Conservation (phyloP, 768 basidiomycete species). For the Solioccasus polychromus region DNA sequence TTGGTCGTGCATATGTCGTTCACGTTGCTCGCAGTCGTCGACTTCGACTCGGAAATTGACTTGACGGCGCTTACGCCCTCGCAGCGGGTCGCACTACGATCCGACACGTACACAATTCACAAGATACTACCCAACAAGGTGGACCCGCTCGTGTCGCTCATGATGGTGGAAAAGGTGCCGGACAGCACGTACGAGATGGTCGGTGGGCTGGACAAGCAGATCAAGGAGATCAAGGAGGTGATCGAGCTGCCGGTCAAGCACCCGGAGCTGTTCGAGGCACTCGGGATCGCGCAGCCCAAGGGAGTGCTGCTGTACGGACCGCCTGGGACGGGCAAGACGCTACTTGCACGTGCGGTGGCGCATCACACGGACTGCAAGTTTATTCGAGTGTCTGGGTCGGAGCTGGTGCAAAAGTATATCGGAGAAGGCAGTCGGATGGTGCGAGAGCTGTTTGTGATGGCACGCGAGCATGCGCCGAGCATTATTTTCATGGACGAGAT, state of each 20-base stretch:
- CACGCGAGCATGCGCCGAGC: constrained; percentile 92
- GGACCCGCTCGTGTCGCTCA: constrained; percentile 95
- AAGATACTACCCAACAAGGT: constrained; percentile 97
- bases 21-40: constrained; percentile 63
- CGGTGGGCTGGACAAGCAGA: constrained; percentile 95
- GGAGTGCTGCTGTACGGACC: constrained; percentile 95
- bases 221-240: constrained; percentile 99
- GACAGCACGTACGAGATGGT: constrained; percentile 99
- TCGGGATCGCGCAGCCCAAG: constrained; percentile 96
- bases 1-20: not conserved
- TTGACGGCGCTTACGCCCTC: constrained; percentile 75
- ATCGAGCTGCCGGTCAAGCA: constrained; percentile 98
- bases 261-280: constrained; percentile 92
- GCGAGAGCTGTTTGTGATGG: constrained; percentile 97
- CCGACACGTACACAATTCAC: constrained; percentile 95
- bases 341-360: constrained; percentile 92
- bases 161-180: constrained; percentile 99
- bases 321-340: constrained; percentile 94
- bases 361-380: constrained; percentile 98
- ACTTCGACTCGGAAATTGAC: constrained; percentile 86
- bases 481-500: constrained; percentile 99
- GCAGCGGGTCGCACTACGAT: constrained; percentile 91
- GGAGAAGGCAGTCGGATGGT: constrained; percentile 98
- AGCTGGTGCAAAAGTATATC: constrained; percentile 97
- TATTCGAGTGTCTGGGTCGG: constrained; percentile 91